A percentile compares a stretch with the other conserved stretches of the same genome.
phyloP scores from a whole-genome alignment of 2,329 filamentous ascomycete genomes.

The Zopfia rhizophila region DNA sequence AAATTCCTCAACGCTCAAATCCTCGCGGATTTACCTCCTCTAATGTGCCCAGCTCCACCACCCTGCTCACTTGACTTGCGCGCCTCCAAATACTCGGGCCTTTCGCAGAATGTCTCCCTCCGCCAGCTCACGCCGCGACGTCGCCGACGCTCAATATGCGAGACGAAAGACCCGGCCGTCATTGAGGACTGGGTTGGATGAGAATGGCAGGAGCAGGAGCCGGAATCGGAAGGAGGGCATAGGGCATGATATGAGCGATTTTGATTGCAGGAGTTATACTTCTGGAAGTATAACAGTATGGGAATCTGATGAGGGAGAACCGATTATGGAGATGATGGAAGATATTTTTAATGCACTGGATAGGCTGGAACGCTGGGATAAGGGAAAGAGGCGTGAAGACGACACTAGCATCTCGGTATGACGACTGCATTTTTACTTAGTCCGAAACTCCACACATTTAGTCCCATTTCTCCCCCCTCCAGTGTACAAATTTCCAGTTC shows the following conservation, averaged over 20 bases:
- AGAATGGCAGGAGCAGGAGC: conserved; percentile 26
- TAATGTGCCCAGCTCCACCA: conserved; percentile 50
- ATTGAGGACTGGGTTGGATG: conserved; percentile 48
- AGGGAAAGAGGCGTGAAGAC: conserved; percentile 27
- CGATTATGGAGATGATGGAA: conserved; percentile 34
- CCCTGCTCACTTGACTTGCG: conserved; percentile 46
- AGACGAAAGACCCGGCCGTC: conserved; percentile 46
- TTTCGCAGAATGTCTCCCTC: conserved; percentile 43
- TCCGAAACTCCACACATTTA: conserved; percentile 23
- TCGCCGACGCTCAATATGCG: conserved; percentile 44
- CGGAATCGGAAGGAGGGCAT: conserved; percentile 16
- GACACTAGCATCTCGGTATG: conserved; percentile 45
- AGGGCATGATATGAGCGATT: conserved; percentile 18
- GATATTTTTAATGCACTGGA: conserved; percentile 41
- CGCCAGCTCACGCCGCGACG: conserved; percentile 45
- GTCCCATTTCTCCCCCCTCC: conserved; percentile 15
- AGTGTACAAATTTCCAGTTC: conserved; percentile 10
- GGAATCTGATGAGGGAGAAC: conserved; percentile 37
- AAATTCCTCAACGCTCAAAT: conserved; percentile 10
- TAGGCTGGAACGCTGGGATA: conserved; percentile 39
- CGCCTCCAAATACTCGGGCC: conserved; percentile 42
- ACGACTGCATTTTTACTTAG: conserved; percentile 31
- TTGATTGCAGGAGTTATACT: conserved; percentile 25
- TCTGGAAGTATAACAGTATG: conserved; percentile 29
- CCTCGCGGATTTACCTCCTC: conserved; percentile 43